A percentile compares a stretch with the other conserved stretches of the same genome.
Evolutionary conservation across 1,284 basidiomycete species (phyloP).

Genomic region (Calocybe gambosa): DNA sequence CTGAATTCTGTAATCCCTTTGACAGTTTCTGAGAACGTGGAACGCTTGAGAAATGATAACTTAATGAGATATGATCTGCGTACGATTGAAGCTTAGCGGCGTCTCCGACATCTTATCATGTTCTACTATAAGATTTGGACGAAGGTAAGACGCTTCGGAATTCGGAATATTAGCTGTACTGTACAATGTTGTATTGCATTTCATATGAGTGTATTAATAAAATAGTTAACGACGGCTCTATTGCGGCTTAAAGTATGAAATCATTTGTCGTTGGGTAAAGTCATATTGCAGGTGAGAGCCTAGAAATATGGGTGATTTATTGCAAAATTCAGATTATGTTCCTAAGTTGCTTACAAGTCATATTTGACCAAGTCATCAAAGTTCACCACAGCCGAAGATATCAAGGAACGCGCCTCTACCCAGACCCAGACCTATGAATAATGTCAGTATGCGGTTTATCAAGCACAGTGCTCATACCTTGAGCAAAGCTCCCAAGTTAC

Average conservation of each 20-base stretch:
- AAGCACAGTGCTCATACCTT: conserved; percentile 48
- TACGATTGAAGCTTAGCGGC: conserved; percentile 37
- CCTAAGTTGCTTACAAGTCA: conserved; percentile 52
- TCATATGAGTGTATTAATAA: too few relatives aligned
- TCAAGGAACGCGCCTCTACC: conserved; percentile 84
- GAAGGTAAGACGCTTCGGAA: background rate
- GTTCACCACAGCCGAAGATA: conserved; percentile 70
- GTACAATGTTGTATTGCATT: too few relatives aligned
- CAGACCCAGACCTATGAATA: conserved; percentile 75
- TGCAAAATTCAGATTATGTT: background rate
- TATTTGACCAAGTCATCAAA: conserved; percentile 75
- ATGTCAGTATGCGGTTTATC: background rate
- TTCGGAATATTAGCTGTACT: too few relatives aligned
- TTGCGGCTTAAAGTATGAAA: too few relatives aligned
- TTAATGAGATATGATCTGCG: conserved; percentile 11
- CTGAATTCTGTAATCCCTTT: conserved; percentile 62
- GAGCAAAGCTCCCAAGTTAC: conserved; percentile 75
- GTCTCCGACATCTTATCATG: conserved; percentile 19
- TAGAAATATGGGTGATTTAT: conserved; percentile 8
- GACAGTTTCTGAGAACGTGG: conserved; percentile 41
- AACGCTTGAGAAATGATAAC: background rate
- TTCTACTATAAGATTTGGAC: background rate
- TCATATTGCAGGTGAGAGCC: conserved; percentile 28
- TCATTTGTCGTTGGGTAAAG: too few relatives aligned
- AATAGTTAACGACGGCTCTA: too few relatives aligned